Conservation (phyloP, 2,329 filamentous ascomycete species). For the Ophiosphaerella korrae region DNA sequence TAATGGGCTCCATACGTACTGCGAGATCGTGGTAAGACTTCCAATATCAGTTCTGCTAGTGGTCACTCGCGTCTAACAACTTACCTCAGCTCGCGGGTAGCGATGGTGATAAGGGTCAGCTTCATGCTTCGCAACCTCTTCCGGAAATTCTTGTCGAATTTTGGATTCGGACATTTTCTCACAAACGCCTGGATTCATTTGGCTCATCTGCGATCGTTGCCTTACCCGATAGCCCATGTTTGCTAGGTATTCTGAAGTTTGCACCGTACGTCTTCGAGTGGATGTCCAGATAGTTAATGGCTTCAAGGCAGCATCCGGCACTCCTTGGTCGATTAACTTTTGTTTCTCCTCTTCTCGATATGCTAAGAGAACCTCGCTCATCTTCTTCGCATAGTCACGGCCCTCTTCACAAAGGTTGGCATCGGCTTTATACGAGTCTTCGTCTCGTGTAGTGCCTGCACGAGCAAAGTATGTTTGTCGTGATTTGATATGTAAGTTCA, state of each 20-base stretch:
- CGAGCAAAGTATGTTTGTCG: conserved; percentile 92
- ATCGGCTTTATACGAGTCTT: conserved; percentile 91
- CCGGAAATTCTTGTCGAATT: conserved; percentile 81
- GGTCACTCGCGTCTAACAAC: conserved; percentile 7
- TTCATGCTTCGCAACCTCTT: conserved; percentile 92
- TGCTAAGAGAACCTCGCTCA: conserved; percentile 77
- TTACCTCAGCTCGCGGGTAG: conserved; percentile 90
- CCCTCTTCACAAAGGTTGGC: conserved; percentile 82
- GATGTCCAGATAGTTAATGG: conserved; percentile 94
- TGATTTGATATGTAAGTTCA: conserved; percentile 96
- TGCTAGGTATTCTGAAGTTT: conserved; percentile 84
- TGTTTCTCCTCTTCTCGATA: conserved; percentile 83
- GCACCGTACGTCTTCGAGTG: conserved; percentile 84
- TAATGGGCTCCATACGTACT: conserved; percentile 96
- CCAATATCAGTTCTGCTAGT: conserved; percentile 19
- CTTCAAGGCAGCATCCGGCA: conserved; percentile 70
- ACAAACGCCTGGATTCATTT: conserved; percentile 94
- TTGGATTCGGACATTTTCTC: conserved; percentile 87
- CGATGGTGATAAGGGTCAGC: conserved; percentile 95
- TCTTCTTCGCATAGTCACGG: conserved; percentile 69
- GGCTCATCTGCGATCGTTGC: conserved; percentile 94
- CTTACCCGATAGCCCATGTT: conserved; percentile 82
- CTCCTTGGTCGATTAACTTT: conserved; percentile 70
- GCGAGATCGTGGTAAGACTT: conserved; percentile 97
- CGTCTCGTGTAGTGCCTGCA: conserved; percentile 82